Percentiles rank a stretch among this genome's conserved stretches.
Evolutionary conservation across 1,284 basidiomycete genomes (phyloP).

Genomic region (Tetrapyrgos nigripes): DNA sequence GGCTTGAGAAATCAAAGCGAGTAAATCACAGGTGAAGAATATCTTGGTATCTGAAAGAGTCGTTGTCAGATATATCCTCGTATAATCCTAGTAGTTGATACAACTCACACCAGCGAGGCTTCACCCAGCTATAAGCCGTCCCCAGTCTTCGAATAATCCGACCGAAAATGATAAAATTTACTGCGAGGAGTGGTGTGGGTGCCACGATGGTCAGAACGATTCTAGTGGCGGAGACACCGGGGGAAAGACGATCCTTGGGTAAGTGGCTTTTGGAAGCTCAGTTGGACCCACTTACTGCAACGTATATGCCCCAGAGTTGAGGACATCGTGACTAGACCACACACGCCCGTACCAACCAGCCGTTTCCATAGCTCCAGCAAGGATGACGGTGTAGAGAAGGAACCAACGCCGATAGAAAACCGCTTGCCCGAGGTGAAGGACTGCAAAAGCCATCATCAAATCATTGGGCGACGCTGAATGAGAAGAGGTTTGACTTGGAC

Average conservation of each 20-base stretch:
- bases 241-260: too few relatives aligned
- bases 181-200: too few relatives aligned
- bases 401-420: conserved; percentile 9
- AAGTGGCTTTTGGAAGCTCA: too few relatives aligned
- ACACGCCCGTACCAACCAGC: conserved; percentile 7
- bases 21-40: conserved; percentile 7
- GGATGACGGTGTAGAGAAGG: conserved; percentile 2
- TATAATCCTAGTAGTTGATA: too few relatives aligned
- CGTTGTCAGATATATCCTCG: too few relatives aligned
- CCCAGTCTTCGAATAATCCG: too few relatives aligned
- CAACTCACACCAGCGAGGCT: too few relatives aligned
- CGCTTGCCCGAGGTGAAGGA: conserved; percentile 6
- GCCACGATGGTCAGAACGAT: too few relatives aligned
- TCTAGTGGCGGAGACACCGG: too few relatives aligned
- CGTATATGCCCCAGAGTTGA: background rate
- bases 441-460: background rate
- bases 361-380: conserved; percentile 4
- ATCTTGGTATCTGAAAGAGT: conserved; percentile 8
- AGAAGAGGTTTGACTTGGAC: too few relatives aligned
- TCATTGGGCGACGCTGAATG: too few relatives aligned
- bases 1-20: conserved; percentile 6
- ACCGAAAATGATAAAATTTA: conserved; percentile 5
- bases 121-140: too few relatives aligned
- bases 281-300: conserved; percentile 14
- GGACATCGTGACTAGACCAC: conserved; percentile 10